Base-by-base conservation (phyloP, 495 filamentous ascomycete genomes). In the Xylaria castorea region DNA sequence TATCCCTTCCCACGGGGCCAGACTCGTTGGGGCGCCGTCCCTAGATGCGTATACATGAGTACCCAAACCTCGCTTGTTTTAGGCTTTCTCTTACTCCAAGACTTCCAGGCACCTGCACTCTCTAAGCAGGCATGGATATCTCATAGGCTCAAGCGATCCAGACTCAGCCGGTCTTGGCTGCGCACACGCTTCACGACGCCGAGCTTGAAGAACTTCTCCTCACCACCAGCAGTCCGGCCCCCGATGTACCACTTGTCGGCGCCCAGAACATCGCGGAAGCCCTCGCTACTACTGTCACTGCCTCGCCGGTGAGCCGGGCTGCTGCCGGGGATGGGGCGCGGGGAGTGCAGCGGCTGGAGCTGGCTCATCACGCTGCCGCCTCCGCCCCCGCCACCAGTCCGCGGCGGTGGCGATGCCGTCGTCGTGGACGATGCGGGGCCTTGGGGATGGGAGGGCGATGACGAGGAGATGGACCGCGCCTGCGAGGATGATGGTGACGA, bases 211-310 rank as follows among this genome's bases (percentile, higher is more conserved):
- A 94, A 97, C 76, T 90, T 87, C 81, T 97, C 94, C 77, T 97
- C 94, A 5, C 94, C 94, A 1, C 83, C 86, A n/a, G 93, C 91
- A 42, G 93, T 97, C 74, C 92, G 83, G 2, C 94, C 94, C 3
- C 94, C 94, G 66, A 97, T 93, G 80, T 95, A 97, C 91, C 93
- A 94, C 73, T 86, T 86, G 83, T 97, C 94, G 0, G 88, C 87
- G 0, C 92, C 92, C 2, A 91, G 75, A 6, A 90, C 90, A 75
- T 97, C 94, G 22, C 92, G 83, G 75, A 97, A 97, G 8, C 90
- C 90, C 63, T 94, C 92, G 50, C 89, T 92, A 61, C 90, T 92
- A 77, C 89, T 94, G 73, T 94, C 93, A 69, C 91, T 94, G 46
- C 93, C 93, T 62, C 94, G 87, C 68, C 94, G 85, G 42, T 72